Evolutionary conservation across 805 yeast species (phyloP).

Genomic region (Metschnikowia vanudenii): DNA sequence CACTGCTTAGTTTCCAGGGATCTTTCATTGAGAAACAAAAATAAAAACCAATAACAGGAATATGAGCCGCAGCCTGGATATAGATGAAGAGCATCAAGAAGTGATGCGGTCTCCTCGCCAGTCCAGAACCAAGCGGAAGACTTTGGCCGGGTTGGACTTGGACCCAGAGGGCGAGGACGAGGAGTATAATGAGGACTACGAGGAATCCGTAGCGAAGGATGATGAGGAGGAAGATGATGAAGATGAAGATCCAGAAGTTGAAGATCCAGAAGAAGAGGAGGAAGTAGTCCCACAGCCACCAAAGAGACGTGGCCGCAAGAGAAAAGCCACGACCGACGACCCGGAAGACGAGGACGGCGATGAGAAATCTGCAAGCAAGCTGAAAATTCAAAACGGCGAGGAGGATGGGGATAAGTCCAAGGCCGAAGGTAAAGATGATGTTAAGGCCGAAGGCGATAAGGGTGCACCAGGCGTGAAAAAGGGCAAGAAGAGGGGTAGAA

Average conservation of each 20-base stretch:
- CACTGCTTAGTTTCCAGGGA: too few relatives aligned
- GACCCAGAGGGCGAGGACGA: constrained; percentile 22
- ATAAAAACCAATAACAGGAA: background rate
- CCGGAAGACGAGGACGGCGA: constrained; percentile 14
- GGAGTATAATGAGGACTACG: constrained; percentile 20
- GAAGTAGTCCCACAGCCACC: constrained; percentile 10
- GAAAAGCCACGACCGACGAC: constrained; percentile 18
- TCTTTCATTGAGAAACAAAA: background rate
- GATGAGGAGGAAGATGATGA: constrained; percentile 17
- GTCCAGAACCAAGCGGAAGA: constrained; percentile 14
- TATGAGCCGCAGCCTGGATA: constrained; percentile 8
- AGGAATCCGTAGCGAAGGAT: constrained; percentile 19
- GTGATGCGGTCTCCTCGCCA: constrained; percentile 17
- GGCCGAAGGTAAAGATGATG: constrained; percentile 5
- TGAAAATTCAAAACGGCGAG: constrained; percentile 2
- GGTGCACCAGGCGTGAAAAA: constrained; percentile 32
- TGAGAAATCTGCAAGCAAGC: constrained; percentile 1
- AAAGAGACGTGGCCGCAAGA: constrained; percentile 16
- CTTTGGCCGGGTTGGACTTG: constrained; percentile 21
- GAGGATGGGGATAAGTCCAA: constrained; percentile 4
- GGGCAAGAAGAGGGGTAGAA: constrained; percentile 32
- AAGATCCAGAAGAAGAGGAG: constrained; percentile 16
- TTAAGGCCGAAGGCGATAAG: constrained; percentile 9
- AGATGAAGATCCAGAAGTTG: constrained; percentile 20
- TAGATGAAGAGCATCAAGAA: constrained; percentile 5